Base-by-base conservation (phyloP, 1,284 basidiomycete genomes). In the Pascua guehoae region DNA sequence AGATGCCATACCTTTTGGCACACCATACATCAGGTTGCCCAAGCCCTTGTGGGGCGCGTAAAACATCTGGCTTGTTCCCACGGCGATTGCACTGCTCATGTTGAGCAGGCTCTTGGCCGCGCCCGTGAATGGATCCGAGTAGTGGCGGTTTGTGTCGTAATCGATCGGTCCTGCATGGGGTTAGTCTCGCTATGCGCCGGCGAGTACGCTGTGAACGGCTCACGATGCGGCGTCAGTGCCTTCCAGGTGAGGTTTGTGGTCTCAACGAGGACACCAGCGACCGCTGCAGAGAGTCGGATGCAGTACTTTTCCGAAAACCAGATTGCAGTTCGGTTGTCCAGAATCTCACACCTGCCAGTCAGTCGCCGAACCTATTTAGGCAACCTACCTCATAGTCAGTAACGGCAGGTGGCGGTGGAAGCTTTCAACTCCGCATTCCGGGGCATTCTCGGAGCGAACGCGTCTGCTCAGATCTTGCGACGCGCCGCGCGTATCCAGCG, bases 391-490 rank as follows among this genome's bases (percentile, higher is more conserved):
- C 85, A 86, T 86, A 62, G 83, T 84, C n/a, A 83, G 69, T 47
- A 86, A 65, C 0, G 85, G 85, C 17, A 86, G 69, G 69, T 86
- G 84, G 15, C 73, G 72, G 69, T 86, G 84, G 67, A 86, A 85
- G 44, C 81, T 82, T 17, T 82, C 79, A 0, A 81, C 82, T 5
- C 84, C 85, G 36, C 70, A 70, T 32, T 66, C 59, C 0, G 82
- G 78, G 1, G 84, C 85, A 47, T 84, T 73, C 81, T 87, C 86
- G 1, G 65, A 58, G 17, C 76, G 66, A 48, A 88, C 87, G 61
- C 80, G 73, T 43, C 82, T 75, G 0, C 83, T 83, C 72, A 87
- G 73, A 42, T 63, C 63, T 36, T 68, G 67, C 0, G 86, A 85
- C 14, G 82, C 81, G 4, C 68, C 67, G 59, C 79, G 80, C 0